Evolutionary conservation across 2,329 filamentous ascomycete species (phyloP).

Genomic region (Cercospora zeina): DNA sequence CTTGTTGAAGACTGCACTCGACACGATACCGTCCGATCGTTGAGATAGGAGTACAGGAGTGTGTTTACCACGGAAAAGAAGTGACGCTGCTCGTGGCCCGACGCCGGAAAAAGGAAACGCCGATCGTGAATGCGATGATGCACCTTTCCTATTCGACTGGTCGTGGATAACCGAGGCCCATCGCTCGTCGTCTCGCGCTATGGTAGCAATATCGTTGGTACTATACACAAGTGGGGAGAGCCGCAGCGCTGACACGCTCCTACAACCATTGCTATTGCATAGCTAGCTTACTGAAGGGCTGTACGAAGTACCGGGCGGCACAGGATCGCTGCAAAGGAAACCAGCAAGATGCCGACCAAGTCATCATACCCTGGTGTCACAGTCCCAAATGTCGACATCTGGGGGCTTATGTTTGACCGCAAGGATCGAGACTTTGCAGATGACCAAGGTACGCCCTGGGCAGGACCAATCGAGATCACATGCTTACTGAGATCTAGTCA

Average conservation of each 20-base stretch:
- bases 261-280: neutral
- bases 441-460: conserved; percentile 62
- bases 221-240: neutral
- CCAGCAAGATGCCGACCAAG: conserved; percentile 64
- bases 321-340: neutral
- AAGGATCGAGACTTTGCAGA: conserved; percentile 66
- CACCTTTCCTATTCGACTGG: neutral
- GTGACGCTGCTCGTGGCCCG: neutral
- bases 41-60: neutral
- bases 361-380: conserved; percentile 65
- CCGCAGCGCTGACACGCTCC: neutral
- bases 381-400: conserved; percentile 75
- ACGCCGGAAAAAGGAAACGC: neutral
- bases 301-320: neutral
- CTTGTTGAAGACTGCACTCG: neutral
- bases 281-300: neutral
- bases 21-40: neutral
- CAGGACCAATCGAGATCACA: neutral
- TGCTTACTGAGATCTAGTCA: conserved; percentile 54
- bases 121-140: neutral
- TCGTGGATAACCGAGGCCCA: neutral
- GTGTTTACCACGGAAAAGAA: neutral
- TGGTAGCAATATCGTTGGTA: neutral
- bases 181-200: neutral
- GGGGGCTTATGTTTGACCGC: conserved; percentile 73